phyloP scores from a whole-genome alignment of 352 stramenopile genomes.

The Globisporangium orthogonon region DNA sequence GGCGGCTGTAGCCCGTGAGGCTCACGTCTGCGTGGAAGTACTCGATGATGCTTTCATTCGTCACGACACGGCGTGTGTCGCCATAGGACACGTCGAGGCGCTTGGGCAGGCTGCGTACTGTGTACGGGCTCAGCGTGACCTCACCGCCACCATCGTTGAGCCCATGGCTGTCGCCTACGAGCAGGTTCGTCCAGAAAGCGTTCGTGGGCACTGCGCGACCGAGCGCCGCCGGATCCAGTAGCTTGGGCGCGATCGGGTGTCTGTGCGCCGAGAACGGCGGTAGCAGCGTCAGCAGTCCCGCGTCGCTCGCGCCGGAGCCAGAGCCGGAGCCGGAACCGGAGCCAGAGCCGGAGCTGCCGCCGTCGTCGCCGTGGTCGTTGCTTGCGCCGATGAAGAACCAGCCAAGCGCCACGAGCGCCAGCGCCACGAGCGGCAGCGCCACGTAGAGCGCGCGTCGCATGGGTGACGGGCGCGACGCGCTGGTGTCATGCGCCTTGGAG shows the following conservation, averaged over 20 bases:
- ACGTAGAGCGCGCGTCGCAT: constrained; percentile 46
- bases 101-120: constrained; percentile 56
- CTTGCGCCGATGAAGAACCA: constrained; percentile 25
- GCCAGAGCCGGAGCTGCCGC: constrained; percentile 2
- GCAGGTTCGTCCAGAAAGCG: constrained; percentile 87
- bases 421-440: constrained; percentile 40
- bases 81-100: constrained; percentile 81
- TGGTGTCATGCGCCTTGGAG: constrained; percentile 9
- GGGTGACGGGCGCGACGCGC: constrained; percentile 5
- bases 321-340: not conserved
- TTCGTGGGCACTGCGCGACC: constrained; percentile 72
- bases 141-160: constrained; percentile 63
- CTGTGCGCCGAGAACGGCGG: constrained; percentile 47
- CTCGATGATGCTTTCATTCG: constrained; percentile 52
- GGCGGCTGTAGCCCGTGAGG: constrained; percentile 55
- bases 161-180: constrained; percentile 69
- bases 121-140: constrained; percentile 82
- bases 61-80: constrained; percentile 64
- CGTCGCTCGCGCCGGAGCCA: constrained; percentile 16
- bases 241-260: constrained; percentile 55
- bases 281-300: constrained; percentile 44
- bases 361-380: constrained; percentile 7
- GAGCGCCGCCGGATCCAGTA: constrained; percentile 41
- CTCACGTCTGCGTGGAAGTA: constrained; percentile 78
- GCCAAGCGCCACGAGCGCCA: constrained; percentile 42